Conservation (phyloP, 2,329 filamentous ascomycete species). For the Phialophora expanda region DNA sequence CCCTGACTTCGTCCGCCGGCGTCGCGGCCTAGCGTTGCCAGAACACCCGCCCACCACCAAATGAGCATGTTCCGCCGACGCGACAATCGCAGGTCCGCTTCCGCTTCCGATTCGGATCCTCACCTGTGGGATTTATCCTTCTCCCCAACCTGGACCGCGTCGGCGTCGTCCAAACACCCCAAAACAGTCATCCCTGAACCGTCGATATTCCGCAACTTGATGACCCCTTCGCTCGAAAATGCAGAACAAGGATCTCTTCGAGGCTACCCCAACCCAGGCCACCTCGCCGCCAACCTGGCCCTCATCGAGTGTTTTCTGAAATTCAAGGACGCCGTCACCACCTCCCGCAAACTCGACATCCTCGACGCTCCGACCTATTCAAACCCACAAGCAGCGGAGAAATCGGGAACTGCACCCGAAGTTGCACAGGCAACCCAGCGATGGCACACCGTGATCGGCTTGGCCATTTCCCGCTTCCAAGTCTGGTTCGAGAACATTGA, state of each 20-base stretch:
- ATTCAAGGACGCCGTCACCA: slow-evolving; percentile 19
- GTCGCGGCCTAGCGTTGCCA: background rate
- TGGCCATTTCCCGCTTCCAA: slow-evolving; percentile 30
- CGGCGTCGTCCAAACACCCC: slow-evolving; percentile 4
- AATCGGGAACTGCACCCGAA: background rate
- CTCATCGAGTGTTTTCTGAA: slow-evolving; percentile 34
- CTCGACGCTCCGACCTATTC: slow-evolving; percentile 16
- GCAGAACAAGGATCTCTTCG: slow-evolving; percentile 2
- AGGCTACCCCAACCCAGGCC: slow-evolving; percentile 29
- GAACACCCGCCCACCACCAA: background rate
- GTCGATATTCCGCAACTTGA: slow-evolving; percentile 25
- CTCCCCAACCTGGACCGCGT: background rate
- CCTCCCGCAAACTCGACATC: slow-evolving; percentile 19
- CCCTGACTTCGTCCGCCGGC: background rate
- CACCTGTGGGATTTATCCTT: background rate
- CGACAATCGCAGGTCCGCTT: background rate
- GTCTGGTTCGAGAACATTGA: slow-evolving; percentile 32
- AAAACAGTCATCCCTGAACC: slow-evolving; percentile 30
- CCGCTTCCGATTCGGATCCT: background rate
- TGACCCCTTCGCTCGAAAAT: slow-evolving; percentile 18
- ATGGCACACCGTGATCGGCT: slow-evolving; percentile 28
- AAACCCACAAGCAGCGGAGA: background rate
- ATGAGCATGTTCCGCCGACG: background rate
- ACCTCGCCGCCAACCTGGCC: slow-evolving; percentile 30
- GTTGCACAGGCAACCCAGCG: slow-evolving; percentile 15